A percentile compares a stretch with the other conserved stretches of the same genome.
phyloP scores from a whole-genome alignment of 2,329 filamentous ascomycete species.

The Helminthosporium solani region DNA sequence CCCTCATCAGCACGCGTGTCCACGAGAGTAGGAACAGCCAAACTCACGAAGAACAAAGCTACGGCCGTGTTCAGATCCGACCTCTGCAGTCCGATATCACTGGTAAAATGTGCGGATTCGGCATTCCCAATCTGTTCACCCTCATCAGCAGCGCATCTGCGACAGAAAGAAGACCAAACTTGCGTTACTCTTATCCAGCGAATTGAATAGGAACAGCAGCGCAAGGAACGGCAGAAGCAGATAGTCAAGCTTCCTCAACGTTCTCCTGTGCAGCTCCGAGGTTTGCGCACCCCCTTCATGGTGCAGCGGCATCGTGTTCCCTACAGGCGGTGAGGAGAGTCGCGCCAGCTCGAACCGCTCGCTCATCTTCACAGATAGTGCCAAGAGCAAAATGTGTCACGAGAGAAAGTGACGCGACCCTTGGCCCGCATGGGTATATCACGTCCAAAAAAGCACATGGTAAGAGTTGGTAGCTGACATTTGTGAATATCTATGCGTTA shows the following conservation, averaged over 20 bases:
- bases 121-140: slow-evolving; percentile 53
- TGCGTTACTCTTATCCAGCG: slow-evolving; percentile 54
- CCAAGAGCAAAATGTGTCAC: neutral
- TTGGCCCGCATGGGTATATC: neutral
- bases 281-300: slow-evolving; percentile 5
- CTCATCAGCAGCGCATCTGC: neutral
- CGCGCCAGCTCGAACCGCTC: slow-evolving; percentile 14
- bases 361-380: neutral
- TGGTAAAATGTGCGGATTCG: slow-evolving; percentile 60
- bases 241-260: slow-evolving; percentile 52
- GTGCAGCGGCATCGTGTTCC: slow-evolving; percentile 6
- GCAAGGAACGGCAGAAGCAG: slow-evolving; percentile 55
- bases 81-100: slow-evolving; percentile 54
- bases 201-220: slow-evolving; percentile 55
- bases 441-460: neutral
- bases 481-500: too few relatives aligned
- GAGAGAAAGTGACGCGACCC: neutral
- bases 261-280: slow-evolving; percentile 35
- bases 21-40: too few relatives aligned
- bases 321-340: neutral
- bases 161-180: neutral
- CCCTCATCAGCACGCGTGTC: too few relatives aligned
- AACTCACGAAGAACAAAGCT: slow-evolving; percentile 59
- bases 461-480: neutral
- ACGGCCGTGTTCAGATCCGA: slow-evolving; percentile 58